phyloP scores from a whole-genome alignment of 768 basidiomycete genomes.

The Xanthoconium stramineum region DNA sequence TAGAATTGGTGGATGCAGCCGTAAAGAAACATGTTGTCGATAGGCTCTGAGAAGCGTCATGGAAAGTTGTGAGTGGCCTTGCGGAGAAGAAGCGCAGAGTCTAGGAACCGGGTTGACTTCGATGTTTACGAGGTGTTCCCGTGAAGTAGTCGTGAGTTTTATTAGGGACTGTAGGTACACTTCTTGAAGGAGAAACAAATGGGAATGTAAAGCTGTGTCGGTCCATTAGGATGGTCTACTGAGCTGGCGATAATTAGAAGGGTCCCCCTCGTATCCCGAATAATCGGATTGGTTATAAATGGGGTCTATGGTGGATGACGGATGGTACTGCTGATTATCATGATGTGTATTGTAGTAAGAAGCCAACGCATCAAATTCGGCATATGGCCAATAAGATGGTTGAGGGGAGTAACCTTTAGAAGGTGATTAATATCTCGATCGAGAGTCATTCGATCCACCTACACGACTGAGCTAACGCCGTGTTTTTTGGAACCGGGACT shows the following conservation, averaged over 20 bases:
- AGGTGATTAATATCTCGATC: not conserved
- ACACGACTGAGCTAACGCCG: not conserved
- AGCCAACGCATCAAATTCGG: too few species aligned
- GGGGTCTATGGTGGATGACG: not conserved
- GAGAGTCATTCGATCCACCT: not conserved
- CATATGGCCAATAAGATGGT: not conserved
- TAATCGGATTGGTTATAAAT: not conserved
- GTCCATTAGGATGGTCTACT: not conserved
- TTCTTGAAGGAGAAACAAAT: not conserved
- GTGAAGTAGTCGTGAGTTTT: not conserved
- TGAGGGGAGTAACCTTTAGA: constrained; percentile 2
- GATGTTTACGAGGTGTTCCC: not conserved
- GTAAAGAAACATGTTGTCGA: constrained; percentile 22
- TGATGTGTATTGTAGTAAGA: not conserved
- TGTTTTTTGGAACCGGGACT: not conserved
- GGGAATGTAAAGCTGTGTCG: not conserved
- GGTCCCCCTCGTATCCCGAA: not conserved
- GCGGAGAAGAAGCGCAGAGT: too few species aligned
- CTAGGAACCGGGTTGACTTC: not conserved
- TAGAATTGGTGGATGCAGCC: constrained; percentile 41
- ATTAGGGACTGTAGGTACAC: not conserved
- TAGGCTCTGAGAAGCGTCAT: not conserved
- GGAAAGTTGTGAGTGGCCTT: too few species aligned
- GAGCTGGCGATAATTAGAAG: not conserved
- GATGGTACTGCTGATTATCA: constrained; percentile 1